Conservation (phyloP, 2,329 filamentous ascomycete genomes). For the Pseudogymnoascus sp. region DNA sequence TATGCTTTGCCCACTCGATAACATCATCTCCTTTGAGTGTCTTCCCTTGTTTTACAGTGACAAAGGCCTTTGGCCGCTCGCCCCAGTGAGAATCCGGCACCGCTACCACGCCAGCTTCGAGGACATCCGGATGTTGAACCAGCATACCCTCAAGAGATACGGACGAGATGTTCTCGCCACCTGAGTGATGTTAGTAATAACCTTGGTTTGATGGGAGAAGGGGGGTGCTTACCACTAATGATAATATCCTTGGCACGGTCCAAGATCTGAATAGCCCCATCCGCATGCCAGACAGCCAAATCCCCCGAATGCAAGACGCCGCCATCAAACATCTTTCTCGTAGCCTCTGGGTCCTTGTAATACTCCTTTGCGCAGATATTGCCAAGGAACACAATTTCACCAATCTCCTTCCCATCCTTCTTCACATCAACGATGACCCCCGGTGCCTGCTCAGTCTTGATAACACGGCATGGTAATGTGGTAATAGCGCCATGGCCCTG, state of each 20-base stretch:
- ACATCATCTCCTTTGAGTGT: slow-evolving; percentile 56
- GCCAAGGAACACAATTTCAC: slow-evolving; percentile 77
- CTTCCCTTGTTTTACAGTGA: slow-evolving; percentile 69
- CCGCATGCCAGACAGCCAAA: slow-evolving; percentile 84
- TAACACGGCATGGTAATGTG: slow-evolving; percentile 68
- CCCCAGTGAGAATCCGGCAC: slow-evolving; percentile 88
- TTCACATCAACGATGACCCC: slow-evolving; percentile 59
- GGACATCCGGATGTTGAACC: slow-evolving; percentile 74
- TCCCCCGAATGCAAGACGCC: slow-evolving; percentile 86
- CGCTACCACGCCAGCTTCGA: slow-evolving; percentile 86
- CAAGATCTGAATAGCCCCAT: slow-evolving; percentile 84
- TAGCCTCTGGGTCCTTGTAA: slow-evolving; percentile 82
- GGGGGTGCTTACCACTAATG: slow-evolving; percentile 62
- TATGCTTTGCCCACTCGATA: slow-evolving; percentile 76
- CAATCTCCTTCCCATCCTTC: slow-evolving; percentile 65
- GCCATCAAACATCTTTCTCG: slow-evolving; percentile 76
- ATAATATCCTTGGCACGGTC: slow-evolving; percentile 97
- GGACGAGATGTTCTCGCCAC: slow-evolving; percentile 93
- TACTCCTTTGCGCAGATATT: slow-evolving; percentile 92
- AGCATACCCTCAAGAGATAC: slow-evolving; percentile 88
- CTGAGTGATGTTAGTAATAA: slow-evolving; percentile 34
- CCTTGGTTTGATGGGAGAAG: slow-evolving; percentile 1
- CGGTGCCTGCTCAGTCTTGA: slow-evolving; percentile 67
- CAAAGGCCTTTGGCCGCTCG: slow-evolving; percentile 87
- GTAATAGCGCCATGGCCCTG: slow-evolving; percentile 90